These are phyloP conservation scores for Nicotiana otophora DNA, from an alignment of 257 asterid species.

Conservation along the genomic window DNA sequence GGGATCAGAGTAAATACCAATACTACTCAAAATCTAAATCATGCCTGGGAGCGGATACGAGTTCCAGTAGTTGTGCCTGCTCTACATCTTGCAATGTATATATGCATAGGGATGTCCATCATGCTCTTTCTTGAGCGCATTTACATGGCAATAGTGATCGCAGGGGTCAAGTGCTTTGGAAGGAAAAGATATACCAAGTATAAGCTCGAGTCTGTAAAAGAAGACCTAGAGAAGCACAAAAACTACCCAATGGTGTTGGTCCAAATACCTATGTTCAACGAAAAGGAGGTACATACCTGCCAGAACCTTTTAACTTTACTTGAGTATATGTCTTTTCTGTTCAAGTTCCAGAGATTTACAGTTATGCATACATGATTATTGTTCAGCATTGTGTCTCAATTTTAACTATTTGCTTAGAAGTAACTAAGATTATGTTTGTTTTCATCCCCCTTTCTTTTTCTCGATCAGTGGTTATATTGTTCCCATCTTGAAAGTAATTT, in stretches of 20 bases:
- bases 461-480: not conserved
- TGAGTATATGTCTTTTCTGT: not conserved
- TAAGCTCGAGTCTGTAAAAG: conserved; percentile 63
- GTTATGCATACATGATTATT: not conserved
- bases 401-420: not conserved
- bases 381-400: not conserved
- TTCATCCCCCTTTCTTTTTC: not conserved
- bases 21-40: conserved; percentile 36
- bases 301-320: not conserved
- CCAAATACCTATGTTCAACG: conserved; percentile 89
- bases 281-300: conserved; percentile 56
- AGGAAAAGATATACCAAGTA: conserved; percentile 75
- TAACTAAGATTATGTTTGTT: not conserved
- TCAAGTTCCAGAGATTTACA: not conserved
- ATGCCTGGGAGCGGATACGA: conserved; percentile 57
- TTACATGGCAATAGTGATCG: conserved; percentile 80
- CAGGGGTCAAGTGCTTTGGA: conserved; percentile 51
- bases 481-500: not conserved
- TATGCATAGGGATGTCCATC: conserved; percentile 73
- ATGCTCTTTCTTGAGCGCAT: conserved; percentile 81
- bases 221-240: conserved; percentile 49
- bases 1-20: conserved; percentile 38
- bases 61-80: conserved; percentile 64
- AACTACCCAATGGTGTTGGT: conserved; percentile 63
- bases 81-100: conserved; percentile 42